Evolutionary conservation across 1,284 basidiomycete genomes (phyloP).

Genomic region (Ustilago cynodontis): DNA sequence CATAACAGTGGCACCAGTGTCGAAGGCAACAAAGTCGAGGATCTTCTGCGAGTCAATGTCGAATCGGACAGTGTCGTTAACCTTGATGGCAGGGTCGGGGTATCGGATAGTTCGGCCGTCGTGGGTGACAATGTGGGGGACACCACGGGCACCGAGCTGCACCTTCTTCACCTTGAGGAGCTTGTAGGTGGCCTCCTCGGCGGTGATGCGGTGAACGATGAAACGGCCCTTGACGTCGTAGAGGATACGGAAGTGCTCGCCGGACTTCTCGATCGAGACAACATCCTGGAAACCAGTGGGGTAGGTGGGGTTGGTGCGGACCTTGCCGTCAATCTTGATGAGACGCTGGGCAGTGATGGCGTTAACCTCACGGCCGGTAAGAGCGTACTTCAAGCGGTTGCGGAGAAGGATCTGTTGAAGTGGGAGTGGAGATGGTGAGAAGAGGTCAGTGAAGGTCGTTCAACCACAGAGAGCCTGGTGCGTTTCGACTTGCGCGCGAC

Average conservation of each 20-base stretch:
- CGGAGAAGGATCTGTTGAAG: slow-evolving; percentile 83
- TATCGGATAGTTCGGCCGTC: slow-evolving; percentile 99
- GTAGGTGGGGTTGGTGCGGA: slow-evolving; percentile 97
- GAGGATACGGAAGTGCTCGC: slow-evolving; percentile 98
- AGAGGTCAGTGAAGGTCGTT: slow-evolving; percentile 13
- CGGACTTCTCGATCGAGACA: slow-evolving; percentile 96
- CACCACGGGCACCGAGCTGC: slow-evolving; percentile 91
- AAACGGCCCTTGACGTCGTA: slow-evolving; percentile 99
- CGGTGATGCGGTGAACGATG: slow-evolving; percentile 98
- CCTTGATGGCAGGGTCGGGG: slow-evolving; percentile 94
- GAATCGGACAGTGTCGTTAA: slow-evolving; percentile 98
- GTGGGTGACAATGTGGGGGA: slow-evolving; percentile 97
- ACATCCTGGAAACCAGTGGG: slow-evolving; percentile 99
- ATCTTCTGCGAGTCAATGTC: slow-evolving; percentile 96
- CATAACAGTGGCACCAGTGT: slow-evolving; percentile 97
- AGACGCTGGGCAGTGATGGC: slow-evolving; percentile 95
- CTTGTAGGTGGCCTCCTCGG: slow-evolving; percentile 98
- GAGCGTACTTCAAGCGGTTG: slow-evolving; percentile 98
- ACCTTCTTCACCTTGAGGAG: slow-evolving; percentile 95
- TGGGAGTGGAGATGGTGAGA: neutral
- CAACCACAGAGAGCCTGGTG: neutral
- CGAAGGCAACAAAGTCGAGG: slow-evolving; percentile 92
- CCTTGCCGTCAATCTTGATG: slow-evolving; percentile 98
- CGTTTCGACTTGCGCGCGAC: neutral
- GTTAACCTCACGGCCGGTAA: slow-evolving; percentile 95